These are phyloP conservation scores for Saccharomyces eubayanus DNA, from an alignment of 805 yeast species.

Conservation along the genomic window DNA sequence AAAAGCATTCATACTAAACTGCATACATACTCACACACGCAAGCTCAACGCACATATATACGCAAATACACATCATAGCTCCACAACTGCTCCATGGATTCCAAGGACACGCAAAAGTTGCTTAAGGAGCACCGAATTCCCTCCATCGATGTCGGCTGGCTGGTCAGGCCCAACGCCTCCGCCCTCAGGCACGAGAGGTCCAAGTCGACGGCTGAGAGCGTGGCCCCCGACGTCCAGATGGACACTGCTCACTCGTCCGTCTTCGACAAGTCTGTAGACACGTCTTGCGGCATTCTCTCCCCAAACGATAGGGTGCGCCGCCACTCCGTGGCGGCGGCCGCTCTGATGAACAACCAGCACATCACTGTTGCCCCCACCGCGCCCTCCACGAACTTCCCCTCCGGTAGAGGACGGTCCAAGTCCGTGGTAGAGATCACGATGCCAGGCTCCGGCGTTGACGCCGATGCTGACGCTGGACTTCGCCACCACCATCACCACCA, in stretches of 20 bases:
- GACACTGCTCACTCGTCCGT: neutral
- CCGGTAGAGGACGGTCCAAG: slow-evolving; percentile 1
- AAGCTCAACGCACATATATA: neutral
- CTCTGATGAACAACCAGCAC: neutral
- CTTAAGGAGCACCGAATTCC: slow-evolving; percentile 20
- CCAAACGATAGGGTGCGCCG: neutral
- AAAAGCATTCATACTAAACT: neutral
- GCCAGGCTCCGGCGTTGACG: neutral
- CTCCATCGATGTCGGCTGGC: slow-evolving; percentile 26
- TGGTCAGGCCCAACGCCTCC: slow-evolving; percentile 14
- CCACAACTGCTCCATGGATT: slow-evolving; percentile 4
- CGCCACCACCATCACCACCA: neutral
- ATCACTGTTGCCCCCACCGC: neutral
- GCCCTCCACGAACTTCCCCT: neutral
- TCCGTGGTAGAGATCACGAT: neutral
- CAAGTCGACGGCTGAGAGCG: slow-evolving; percentile 2
- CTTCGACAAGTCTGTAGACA: neutral
- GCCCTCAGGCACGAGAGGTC: slow-evolving; percentile 1
- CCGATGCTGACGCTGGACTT: neutral
- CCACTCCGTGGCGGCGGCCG: neutral
- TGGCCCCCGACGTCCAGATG: neutral
- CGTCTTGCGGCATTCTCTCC: neutral
- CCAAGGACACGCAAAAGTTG: slow-evolving; percentile 13
- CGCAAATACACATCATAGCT: neutral
- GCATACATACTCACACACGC: neutral